Base-by-base conservation (phyloP, 2,329 filamentous ascomycete genomes). In the Eutypa lata region DNA sequence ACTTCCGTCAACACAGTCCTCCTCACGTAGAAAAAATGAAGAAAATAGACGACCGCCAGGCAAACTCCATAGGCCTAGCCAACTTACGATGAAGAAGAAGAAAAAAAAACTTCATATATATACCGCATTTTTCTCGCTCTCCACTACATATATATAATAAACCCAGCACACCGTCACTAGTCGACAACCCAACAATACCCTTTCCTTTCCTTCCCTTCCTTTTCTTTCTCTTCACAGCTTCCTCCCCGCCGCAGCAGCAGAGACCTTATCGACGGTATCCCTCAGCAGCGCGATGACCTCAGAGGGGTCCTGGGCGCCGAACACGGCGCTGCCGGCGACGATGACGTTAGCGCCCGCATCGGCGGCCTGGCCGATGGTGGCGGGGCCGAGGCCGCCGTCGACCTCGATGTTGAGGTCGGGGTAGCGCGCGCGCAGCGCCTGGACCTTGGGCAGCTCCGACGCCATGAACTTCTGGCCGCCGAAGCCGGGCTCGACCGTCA, bases 381-480 rank as follows among this genome's bases (percentile, higher is more conserved):
- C 84, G 50, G 91, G 86, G 1, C 91, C 91, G 44, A 99, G 73
- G 3, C 94, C 94, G 50, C 94, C 94, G 70, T 99, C 94, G 40
- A 99, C 93, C 74, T 99, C 94, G 65, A 99, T 99, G 75, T 97
- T 94, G 57, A 99, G 76, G 6, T 96, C 82, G 2, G 94, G 93
- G 70, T 97, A 99, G 65, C 83, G 85, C 68, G 87, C 76, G 55
- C 94, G 85, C 62, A 99, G 79, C 38, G 87, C 91, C 60, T 88
- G 75, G 22, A 99, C 94, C 76, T 99, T 99, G 68, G 93, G 91
- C 61, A 99, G 83, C 76, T 96, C 91, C 7, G 90, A 90, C 13
- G 91, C 86, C 91, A 97, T 97, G 79, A 99, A 99, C 68, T 96
- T 97, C 70, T 99, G 94, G 7, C 94, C 94, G 57, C 94, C 94